Evolutionary conservation across 148 eudicot species (phyloP), one percentile per base, ranked within the genome.

Genomic region (Spergularia marina): DNA sequence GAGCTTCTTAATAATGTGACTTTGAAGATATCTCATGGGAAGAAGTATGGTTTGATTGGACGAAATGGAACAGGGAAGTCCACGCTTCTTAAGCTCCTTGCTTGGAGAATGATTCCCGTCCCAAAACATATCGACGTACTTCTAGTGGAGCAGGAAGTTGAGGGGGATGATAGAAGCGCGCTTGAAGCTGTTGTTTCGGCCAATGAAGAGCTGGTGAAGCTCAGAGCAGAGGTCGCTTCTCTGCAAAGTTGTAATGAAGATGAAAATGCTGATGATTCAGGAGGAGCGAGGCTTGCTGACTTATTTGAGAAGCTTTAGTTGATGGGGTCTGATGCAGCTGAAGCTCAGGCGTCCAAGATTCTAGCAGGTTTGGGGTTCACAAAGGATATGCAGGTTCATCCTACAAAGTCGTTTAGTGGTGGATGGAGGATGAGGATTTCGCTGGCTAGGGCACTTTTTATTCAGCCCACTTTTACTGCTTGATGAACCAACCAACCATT

Each of bases 341-440:
- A 89, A 71, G 83, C 91, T 52, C 93, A 89, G 71, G 93, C 93
- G 59, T 85, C 93, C 13, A 89, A 89, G 76, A 89, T 89, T 66
- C 85, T 89, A 40, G 89, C 89, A 62, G 93, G 93, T 10, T 61
- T 87, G 49, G 93, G 91, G 36, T 89, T 89, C 74, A 87, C 93
- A 1, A 87, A 87, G 73, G 89, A 84, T 17, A 89, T 87, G 93
- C 91, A 87, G 60, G 87, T 49, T 5, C 87, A 89, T 13, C 62
- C 91, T 58, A 89, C 93, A 12, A 78, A 76, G 77, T 89, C 89
- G 41, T 89, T 89, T 21, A 89, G 93, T 81, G 93, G 93, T 65
- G 93, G 93, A 12, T 89, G 93, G 93, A 87, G 93, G 47, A 89
- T 89, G 93, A 85, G 91, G 73, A 89, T 89, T 65, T 89, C 93